A percentile compares a stretch with the other conserved stretches of the same genome.
Evolutionary conservation across 495 filamentous ascomycete genomes (phyloP).

Genomic region (Neurospora sp.): DNA sequence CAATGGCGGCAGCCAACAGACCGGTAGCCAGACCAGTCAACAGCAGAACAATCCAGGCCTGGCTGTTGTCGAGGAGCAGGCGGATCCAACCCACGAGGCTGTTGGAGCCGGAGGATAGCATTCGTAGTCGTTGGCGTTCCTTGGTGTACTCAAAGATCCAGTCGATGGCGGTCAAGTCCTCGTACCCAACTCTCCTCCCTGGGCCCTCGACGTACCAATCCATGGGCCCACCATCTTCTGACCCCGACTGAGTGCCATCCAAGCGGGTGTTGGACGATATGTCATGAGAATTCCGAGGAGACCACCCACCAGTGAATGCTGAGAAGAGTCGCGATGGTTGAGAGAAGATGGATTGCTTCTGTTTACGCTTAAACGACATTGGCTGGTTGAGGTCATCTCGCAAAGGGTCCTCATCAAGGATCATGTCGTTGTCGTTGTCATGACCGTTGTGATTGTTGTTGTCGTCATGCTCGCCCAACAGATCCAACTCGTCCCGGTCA

Average conservation of each 20-base stretch:
- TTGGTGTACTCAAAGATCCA: slow-evolving; percentile 99
- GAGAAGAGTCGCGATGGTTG: slow-evolving; percentile 44
- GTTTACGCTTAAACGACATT: slow-evolving; percentile 76
- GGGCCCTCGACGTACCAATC: slow-evolving; percentile 92
- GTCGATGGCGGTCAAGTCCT: slow-evolving; percentile 95
- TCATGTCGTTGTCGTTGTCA: slow-evolving; percentile 21
- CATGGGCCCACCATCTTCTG: slow-evolving; percentile 55
- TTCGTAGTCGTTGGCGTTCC: slow-evolving; percentile 75
- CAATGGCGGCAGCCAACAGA: slow-evolving; percentile 74
- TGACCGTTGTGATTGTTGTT: slow-evolving; percentile 18
- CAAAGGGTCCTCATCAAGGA: slow-evolving; percentile 40
- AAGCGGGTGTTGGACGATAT: not conserved
- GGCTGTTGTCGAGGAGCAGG: slow-evolving; percentile 68
- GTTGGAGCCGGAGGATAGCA: slow-evolving; percentile 57
- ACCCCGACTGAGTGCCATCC: not conserved
- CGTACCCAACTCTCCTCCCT: slow-evolving; percentile 85
- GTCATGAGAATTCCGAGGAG: not conserved
- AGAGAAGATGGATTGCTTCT: slow-evolving; percentile 44
- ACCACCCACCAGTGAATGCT: slow-evolving; percentile 41
- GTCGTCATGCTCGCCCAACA: slow-evolving; percentile 28
- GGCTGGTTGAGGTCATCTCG: slow-evolving; percentile 42
- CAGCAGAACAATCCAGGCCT: slow-evolving; percentile 85
- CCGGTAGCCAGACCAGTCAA: slow-evolving; percentile 67
- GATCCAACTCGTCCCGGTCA: slow-evolving; percentile 35
- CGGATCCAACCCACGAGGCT: slow-evolving; percentile 64